A percentile compares a stretch with the other conserved stretches of the same genome.
phyloP scores from a whole-genome alignment of 2,329 filamentous ascomycete species.

The Cladobotryum mycophilum region DNA sequence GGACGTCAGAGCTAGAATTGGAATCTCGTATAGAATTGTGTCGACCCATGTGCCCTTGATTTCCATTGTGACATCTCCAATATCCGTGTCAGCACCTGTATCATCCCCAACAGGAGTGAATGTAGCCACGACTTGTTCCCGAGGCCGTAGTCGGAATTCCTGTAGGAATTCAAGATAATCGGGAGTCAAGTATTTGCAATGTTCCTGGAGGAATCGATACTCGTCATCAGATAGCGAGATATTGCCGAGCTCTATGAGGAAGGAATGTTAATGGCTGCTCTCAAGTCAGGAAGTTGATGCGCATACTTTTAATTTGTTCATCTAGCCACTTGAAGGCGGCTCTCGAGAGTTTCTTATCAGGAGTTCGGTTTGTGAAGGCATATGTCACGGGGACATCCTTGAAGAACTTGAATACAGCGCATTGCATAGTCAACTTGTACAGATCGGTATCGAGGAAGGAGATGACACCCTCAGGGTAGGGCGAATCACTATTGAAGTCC shows the following conservation, averaged over 20 bases:
- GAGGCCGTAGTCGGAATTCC: slow-evolving; percentile 73
- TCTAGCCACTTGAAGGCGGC: slow-evolving; percentile 80
- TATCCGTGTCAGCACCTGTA: slow-evolving; percentile 55
- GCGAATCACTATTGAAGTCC: slow-evolving; percentile 61
- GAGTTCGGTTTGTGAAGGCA: slow-evolving; percentile 90
- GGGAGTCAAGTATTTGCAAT: slow-evolving; percentile 73
- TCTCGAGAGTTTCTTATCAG: slow-evolving; percentile 83
- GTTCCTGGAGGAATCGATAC: slow-evolving; percentile 66
- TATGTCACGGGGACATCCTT: slow-evolving; percentile 78
- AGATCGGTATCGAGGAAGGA: slow-evolving; percentile 78
- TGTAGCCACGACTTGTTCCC: slow-evolving; percentile 67
- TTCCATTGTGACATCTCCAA: slow-evolving; percentile 70
- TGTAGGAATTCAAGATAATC: slow-evolving; percentile 77
- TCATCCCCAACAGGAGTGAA: slow-evolving; percentile 54
- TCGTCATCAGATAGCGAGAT: slow-evolving; percentile 76
- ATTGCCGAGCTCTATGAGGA: slow-evolving; percentile 64
- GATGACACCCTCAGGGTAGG: slow-evolving; percentile 68
- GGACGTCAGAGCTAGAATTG: slow-evolving; percentile 81
- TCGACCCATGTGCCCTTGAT: slow-evolving; percentile 85
- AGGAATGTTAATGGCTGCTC: slow-evolving; percentile 19
- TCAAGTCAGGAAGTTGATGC: background rate
- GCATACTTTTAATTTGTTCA: slow-evolving; percentile 70
- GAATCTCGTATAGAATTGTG: slow-evolving; percentile 97
- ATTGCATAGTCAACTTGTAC: slow-evolving; percentile 99
- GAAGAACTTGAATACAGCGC: slow-evolving; percentile 88